Evolutionary conservation across 2,329 filamentous ascomycete species (phyloP), one percentile per base, ranked within the genome.

Genomic region (Fusarium citri): DNA sequence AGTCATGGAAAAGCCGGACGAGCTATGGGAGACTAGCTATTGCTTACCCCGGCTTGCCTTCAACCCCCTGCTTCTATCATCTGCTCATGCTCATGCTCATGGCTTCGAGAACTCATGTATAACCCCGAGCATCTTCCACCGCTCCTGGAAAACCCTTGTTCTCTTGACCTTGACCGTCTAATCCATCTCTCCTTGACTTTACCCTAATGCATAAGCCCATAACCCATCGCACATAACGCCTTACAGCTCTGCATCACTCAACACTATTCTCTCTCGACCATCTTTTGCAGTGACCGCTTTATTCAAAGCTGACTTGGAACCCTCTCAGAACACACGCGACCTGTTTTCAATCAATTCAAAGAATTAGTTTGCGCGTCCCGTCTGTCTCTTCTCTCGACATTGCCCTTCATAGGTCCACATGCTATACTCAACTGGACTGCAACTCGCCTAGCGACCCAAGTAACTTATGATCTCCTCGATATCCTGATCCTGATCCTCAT

Each of bases 31-130:
- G 40, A 49, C 69, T 66, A 60, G 62, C 62, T 48, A 71, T 51
- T 59, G 58, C 61, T 61, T 72, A 72, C 66, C 64, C 70, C 57
- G 59, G 59, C 57, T 68, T 62, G 49, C 34, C 34, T 37, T 37
- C 34, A 37, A 23, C 56, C 56, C 72, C 71, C 69, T 72, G 68
- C 64, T 74, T 67, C 72, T 74, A 75, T 74, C 48, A 58, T 70
- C 66, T 51, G 31, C 49, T 41, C 31, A 51, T 40, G 45, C 65
- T 49, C 58, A 50, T 63, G 45, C 65, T 51, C 58, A 50, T 63
- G 55, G 43, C 40, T 65, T 55, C 40, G 55, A 68, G 62, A 51
- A 42, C 23, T 26, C 7, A 41, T 28, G 12, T 51, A 63, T 66
- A 57, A 57, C 48, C 58, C 62, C 53, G 51, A 59, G 46, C 62